A percentile compares a stretch with the other conserved stretches of the same genome.
Evolutionary conservation across 805 yeast species (phyloP).

Genomic region (Pichia manshurica): DNA sequence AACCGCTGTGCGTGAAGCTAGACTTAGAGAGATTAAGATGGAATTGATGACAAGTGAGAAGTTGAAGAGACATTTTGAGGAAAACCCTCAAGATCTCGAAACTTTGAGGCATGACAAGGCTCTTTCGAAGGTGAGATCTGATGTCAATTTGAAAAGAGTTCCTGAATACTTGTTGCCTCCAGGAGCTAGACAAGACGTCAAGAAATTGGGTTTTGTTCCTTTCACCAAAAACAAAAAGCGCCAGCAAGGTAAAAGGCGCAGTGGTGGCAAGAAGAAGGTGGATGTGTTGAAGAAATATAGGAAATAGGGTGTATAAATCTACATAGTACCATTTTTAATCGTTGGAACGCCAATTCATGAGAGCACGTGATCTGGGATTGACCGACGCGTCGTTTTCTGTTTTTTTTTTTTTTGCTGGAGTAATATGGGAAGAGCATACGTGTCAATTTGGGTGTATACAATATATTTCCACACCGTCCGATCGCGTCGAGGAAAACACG

Average conservation of each 20-base stretch:
- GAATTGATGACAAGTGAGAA: slow-evolving; percentile 86
- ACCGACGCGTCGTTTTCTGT: not conserved
- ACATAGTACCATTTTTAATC: too few relatives aligned
- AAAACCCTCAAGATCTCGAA: slow-evolving; percentile 89
- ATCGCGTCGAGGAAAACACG: too few relatives aligned
- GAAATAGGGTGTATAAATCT: slow-evolving; percentile 11
- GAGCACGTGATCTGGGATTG: too few relatives aligned
- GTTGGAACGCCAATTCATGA: too few relatives aligned
- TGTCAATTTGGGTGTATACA: too few relatives aligned
- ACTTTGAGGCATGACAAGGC: slow-evolving; percentile 90
- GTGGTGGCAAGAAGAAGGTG: slow-evolving; percentile 34
- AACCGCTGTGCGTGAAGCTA: slow-evolving; percentile 86
- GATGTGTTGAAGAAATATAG: slow-evolving; percentile 47
- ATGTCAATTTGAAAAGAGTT: slow-evolving; percentile 81
- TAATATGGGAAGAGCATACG: too few relatives aligned
- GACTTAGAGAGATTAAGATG: slow-evolving; percentile 79
- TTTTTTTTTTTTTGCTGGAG: too few relatives aligned
- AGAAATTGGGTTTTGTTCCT: slow-evolving; percentile 66
- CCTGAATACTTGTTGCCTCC: slow-evolving; percentile 90
- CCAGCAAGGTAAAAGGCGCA: slow-evolving; percentile 25
- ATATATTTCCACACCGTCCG: too few relatives aligned
- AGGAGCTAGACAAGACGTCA: slow-evolving; percentile 53
- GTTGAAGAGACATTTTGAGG: slow-evolving; percentile 90
- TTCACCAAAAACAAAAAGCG: slow-evolving; percentile 39
- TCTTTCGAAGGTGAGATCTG: slow-evolving; percentile 74